Evolutionary conservation across 371 early-diverging fungal species (phyloP).

Genomic region (Entomophthora muscae): DNA sequence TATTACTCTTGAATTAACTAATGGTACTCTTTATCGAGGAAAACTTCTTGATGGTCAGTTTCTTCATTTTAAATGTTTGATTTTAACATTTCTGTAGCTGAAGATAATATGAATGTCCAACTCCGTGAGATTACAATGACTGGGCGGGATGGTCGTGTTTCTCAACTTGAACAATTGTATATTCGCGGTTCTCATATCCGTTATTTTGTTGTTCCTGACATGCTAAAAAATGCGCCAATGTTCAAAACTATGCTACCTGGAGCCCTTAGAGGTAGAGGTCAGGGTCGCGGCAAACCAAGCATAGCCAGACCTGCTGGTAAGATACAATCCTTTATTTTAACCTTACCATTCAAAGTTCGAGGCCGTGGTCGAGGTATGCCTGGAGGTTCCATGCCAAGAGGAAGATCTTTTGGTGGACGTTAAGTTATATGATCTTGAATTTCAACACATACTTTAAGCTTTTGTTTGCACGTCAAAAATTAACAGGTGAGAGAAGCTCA

Average conservation of each 20-base stretch:
- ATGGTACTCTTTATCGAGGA: conserved; percentile 86
- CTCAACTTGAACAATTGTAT: conserved; percentile 87
- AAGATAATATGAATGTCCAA: conserved; percentile 98
- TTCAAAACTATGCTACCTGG: conserved; percentile 72
- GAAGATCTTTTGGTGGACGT: not conserved
- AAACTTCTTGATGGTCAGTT: conserved; percentile 67
- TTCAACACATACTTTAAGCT: too few species aligned
- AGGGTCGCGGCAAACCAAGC: conserved; percentile 68
- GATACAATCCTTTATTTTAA: not conserved
- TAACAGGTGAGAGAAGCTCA: too few species aligned
- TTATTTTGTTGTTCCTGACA: conserved; percentile 93
- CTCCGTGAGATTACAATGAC: conserved; percentile 84
- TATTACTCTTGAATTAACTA: conserved; percentile 86
- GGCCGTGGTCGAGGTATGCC: not conserved
- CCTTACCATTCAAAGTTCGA: not conserved
- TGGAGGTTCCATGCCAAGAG: not conserved
- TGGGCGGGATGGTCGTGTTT: conserved; percentile 73
- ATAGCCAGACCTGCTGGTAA: not conserved
- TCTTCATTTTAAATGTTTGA: conserved; percentile 3
- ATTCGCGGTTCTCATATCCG: conserved; percentile 92
- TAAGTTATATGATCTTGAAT: too few species aligned
- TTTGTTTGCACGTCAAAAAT: too few species aligned
- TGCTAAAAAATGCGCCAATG: conserved; percentile 97
- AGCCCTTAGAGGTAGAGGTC: conserved; percentile 64
- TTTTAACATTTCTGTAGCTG: conserved; percentile 30